These are phyloP conservation scores for Nicotiana attenuata DNA, from an alignment of 257 asterid genomes.

Conservation along the genomic window DNA sequence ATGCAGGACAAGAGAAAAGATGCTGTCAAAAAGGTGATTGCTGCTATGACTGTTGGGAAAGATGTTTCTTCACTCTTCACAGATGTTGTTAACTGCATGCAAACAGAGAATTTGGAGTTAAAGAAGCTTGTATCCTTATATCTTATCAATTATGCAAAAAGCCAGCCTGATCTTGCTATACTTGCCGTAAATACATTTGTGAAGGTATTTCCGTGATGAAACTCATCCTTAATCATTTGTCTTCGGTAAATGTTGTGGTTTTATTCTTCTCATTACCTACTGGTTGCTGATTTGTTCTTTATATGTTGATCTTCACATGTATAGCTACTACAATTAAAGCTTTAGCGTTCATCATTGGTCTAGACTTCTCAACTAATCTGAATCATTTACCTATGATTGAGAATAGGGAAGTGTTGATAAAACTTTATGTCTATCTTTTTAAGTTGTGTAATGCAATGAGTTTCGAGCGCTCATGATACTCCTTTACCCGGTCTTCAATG, in stretches of 20 bases:
- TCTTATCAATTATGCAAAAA: conserved; percentile 96
- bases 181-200: conserved; percentile 98
- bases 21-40: conserved; percentile 98
- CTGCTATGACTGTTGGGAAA: conserved; percentile 99
- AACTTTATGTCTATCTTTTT: not conserved
- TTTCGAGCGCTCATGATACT: too few species aligned
- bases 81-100: conserved; percentile 99
- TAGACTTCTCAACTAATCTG: not conserved
- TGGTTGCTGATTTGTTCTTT: not conserved
- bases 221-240: conserved; percentile 7
- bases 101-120: conserved; percentile 96
- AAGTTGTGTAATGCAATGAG: not conserved
- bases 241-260: not conserved
- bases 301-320: not conserved
- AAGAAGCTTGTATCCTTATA: conserved; percentile 93
- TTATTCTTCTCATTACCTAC: not conserved
- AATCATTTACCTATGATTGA: not conserved
- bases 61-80: conserved; percentile 97
- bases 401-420: not conserved
- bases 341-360: not conserved
- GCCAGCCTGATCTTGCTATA: conserved; percentile 99
- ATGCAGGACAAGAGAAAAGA: conserved; percentile 96
- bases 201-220: conserved; percentile 45
- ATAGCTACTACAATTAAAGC: not conserved
- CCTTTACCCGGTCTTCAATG: too few species aligned